Base-by-base conservation (phyloP, 495 filamentous ascomycete genomes). In the Chaetomium tenue region DNA sequence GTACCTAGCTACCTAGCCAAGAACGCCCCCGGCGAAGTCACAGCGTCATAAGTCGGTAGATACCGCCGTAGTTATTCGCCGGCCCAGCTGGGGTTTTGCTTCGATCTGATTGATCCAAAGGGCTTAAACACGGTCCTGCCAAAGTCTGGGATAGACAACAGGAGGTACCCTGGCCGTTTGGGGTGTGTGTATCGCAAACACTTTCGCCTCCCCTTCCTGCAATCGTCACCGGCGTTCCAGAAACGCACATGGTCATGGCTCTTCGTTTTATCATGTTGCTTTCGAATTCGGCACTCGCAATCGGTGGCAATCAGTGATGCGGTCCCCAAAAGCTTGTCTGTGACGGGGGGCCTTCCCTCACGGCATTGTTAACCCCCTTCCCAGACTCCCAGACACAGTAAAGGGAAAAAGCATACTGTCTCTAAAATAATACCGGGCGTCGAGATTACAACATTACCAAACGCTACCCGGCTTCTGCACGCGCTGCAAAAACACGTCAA, bases 101-200 rank as follows among this genome's bases (percentile, higher is more conserved):
- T 55, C 44, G 64, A 48, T 68, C 61, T 67, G 62, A 70, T 70
- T 68, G 70, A 72, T 39, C 58, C 42, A 59, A 61, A 60, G 28
- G 26, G 20, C n/a, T 16, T 47, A 5, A 47, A 37, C 33, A 37
- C 33, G 33, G 33, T 37, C 33, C 33, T 37, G 33, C 9, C 55
- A 47, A 22, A 9, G 61, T 64, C 64, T 30, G 51, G 47, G 61
- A 52, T 71, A 69, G 64, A 71, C 46, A 64, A 57, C 33, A 37
- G 51, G 50, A 25, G 26, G 33, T 28, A 48, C 18, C 25, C 51
- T 2, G 42, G 30, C 23, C 58, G 26, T 50, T 33, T 37, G 46
- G 51, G 51, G 37, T 26, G 20, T 30, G 18, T 63, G 48, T 62
- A 56, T 58, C 60, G 59, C 66, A 65, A 70, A 65, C 61, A 39